A percentile compares a stretch with the other conserved stretches of the same genome.
Conservation (phyloP, 768 basidiomycete species). For the Crepidotus variabilis region DNA sequence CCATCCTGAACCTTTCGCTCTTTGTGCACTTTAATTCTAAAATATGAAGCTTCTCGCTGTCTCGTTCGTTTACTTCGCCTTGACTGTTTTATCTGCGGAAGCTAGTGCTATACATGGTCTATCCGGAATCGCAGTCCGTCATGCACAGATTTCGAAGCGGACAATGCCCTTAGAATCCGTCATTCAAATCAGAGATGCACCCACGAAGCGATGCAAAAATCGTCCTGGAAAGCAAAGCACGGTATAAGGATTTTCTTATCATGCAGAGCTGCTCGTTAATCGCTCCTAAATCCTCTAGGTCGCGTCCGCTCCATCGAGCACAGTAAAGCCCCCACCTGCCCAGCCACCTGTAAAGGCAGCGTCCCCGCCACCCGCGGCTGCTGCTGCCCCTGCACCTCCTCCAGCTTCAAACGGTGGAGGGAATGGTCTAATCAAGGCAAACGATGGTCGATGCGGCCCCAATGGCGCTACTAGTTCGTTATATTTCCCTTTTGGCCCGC, state of each 20-base stretch:
- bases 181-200: slow-evolving; percentile 8
- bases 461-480: slow-evolving; percentile 46
- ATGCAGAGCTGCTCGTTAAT: too few species aligned
- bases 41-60: slow-evolving; percentile 15
- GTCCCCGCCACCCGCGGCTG: slow-evolving; percentile 1
- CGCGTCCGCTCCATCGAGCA: too few species aligned
- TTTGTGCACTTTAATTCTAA: background rate
- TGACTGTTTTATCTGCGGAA: slow-evolving; percentile 26
- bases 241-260: too few species aligned
- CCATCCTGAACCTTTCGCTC: background rate
- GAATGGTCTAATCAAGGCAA: slow-evolving; percentile 30
- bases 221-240: background rate
- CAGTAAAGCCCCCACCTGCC: background rate
- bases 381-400: background rate
- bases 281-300: too few species aligned
- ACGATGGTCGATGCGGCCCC: slow-evolving; percentile 37
- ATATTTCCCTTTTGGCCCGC: background rate
- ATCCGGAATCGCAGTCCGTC: slow-evolving; percentile 27
- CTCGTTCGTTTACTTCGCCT: slow-evolving; percentile 29
- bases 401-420: slow-evolving; percentile 7
- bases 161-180: slow-evolving; percentile 12
- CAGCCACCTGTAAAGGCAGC: background rate
- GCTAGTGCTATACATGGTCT: slow-evolving; percentile 24
- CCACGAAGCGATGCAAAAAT: background rate
- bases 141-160: slow-evolving; percentile 23